phyloP scores from a whole-genome alignment of 257 asterid genomes.

The Primulina huaijiensis region DNA sequence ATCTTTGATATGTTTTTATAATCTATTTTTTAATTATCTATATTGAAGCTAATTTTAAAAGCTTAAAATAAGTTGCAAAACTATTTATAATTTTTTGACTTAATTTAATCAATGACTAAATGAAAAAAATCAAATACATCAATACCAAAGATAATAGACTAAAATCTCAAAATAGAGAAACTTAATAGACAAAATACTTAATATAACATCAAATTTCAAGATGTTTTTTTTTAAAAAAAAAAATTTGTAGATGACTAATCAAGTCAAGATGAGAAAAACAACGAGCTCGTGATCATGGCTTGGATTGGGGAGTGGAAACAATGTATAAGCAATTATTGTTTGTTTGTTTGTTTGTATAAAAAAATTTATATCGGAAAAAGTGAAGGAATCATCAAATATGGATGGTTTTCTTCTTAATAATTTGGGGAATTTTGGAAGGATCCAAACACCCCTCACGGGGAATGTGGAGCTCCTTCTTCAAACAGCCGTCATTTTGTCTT shows the following conservation, averaged over 20 bases:
- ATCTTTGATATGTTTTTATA: no score
- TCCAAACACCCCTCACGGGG: constrained; percentile 95
- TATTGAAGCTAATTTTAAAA: no score
- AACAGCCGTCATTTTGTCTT: constrained; percentile 73
- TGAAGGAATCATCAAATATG: constrained; percentile 38
- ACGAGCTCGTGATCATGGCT: constrained; percentile 33
- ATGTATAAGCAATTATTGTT: constrained; percentile 3
- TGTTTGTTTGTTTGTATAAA: constrained; percentile 39
- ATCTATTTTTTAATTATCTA: no score
- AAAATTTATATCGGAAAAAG: constrained; percentile 42
- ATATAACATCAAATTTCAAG: no score
- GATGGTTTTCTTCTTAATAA: constrained; percentile 29
- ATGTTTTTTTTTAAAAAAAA: no score
- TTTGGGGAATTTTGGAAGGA: constrained; percentile 46
- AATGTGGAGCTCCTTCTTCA: constrained; percentile 71
- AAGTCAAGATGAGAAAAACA: not conserved
- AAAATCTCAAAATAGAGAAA: no score
- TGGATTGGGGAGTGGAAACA: constrained; percentile 43
- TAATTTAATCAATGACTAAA: no score
- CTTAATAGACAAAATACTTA: no score
- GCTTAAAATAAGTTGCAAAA: no score
- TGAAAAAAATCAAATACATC: no score
- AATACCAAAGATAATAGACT: no score
- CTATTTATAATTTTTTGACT: no score
- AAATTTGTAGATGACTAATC: not conserved